Base-by-base conservation (phyloP, 1,284 basidiomycete species). In the Anthracocystis panici-leucophaei region DNA sequence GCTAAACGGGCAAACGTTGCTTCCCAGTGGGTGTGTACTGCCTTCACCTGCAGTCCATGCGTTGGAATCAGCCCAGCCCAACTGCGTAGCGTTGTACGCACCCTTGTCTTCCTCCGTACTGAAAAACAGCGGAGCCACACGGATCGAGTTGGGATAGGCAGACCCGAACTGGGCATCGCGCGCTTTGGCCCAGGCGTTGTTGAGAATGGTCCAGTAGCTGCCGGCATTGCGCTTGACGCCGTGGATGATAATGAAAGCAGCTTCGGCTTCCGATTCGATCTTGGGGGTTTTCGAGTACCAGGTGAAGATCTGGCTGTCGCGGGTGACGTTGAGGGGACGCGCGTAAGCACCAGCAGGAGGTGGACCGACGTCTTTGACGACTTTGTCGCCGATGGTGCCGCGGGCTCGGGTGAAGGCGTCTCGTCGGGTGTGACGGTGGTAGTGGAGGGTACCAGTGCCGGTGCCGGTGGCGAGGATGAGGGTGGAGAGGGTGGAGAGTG, bases 11-110 rank as follows among this genome's bases (percentile, higher is more conserved):
- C 64, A 77, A 1, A 81, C 54, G 12, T 33, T 25, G 21, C 48
- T 60, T 0, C 38, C 33, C 0, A 27, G 18, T 0, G 81, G 81
- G 20, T 80, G 51, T 9, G 73, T 80, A 12, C 63, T 62, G 0
- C 31, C 59, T 35, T 75, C 70, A 1, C 81, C 81, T 0, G 65
- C 65, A 4, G 64, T 62, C 81, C 81, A 83, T 5, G 71, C 68
- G 38, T 83, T 82, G 0, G 51, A 44, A 51, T 81, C 79, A 10
- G 45, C 79, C 81, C 81, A 83, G 0, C 49, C 79, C 3, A 82
- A 44, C 31, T 62, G 41, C 1, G 48, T 60, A 6, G 29, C 16
- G 31, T 69, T 69, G 48, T 77, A 73, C 0, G 61, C 65, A 9
- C 58, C 56, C 2, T 14, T 11, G 27, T 81, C 73, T n/a, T 65